Base-by-base conservation (phyloP, 2,329 filamentous ascomycete genomes). In the Fusarium armeniacum region DNA sequence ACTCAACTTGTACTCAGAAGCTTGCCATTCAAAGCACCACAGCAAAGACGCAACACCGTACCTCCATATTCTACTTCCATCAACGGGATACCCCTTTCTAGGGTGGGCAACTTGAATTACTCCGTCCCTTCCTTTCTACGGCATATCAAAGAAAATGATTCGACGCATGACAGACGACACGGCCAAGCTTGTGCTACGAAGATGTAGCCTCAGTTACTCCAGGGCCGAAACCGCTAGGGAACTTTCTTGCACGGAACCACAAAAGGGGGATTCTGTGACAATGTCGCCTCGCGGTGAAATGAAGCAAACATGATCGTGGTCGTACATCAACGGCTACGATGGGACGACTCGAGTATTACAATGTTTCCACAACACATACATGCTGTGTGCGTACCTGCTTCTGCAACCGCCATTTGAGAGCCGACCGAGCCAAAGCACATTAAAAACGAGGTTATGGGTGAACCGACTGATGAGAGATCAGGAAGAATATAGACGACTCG, bases 271-370 rank as follows among this genome's bases (percentile, higher is more conserved):
- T 47, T 53, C 56, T 65, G 63, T 65, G 50, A 38, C 46, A 50
- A 51, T 62, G 50, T 65, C 52, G 59, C 60, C 57, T 56, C 53
- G 46, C 40, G 30, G 68, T 66, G 68, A 72, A 70, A 75, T 74
- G 65, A 71, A 58, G 73, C 73, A 75, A 75, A 75, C 73, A 72
- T 64, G 32, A 36, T 62, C 52, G 43, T 13, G 45, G 73, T 75
- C 26, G 69, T 66, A 75, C 73, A 64, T 67, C 36, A 75, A 75
- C 72, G 73, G 73, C 49, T 67, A 58, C 41, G 57, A 70, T 58
- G 58, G 65, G 65, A 70, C 52, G 53, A 60, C 55, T 62, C 47
- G 58, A 71, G 69, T 67, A 67, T 63, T 58, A 75, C 73, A 43
- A 52, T 43, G 52, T 50, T 52, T 53, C 38, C 65, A 70, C 64